Conservation (phyloP, 176 grass and related monocot genomes). For the Hsuehochloa calcarea region DNA sequence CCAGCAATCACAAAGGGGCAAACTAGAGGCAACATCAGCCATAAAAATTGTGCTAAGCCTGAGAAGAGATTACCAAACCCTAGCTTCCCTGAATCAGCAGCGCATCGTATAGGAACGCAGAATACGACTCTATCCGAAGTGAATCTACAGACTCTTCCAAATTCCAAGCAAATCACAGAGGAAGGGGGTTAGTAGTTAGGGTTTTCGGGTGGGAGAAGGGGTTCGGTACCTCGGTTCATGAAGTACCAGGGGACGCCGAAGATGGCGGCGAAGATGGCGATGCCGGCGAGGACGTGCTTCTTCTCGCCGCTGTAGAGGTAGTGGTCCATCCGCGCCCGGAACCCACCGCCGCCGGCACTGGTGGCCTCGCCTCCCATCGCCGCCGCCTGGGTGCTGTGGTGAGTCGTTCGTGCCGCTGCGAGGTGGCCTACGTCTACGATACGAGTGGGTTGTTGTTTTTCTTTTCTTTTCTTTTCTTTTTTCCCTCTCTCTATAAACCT, state of each 20-base stretch:
- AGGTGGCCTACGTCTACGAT: not conserved
- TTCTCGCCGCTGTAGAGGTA: conserved; percentile 86
- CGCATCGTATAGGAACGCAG: not conserved
- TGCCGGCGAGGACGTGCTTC: conserved; percentile 87
- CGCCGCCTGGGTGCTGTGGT: conserved; percentile 6
- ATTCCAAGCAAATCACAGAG: not conserved
- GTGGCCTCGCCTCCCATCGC: conserved; percentile 36
- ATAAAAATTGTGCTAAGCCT: not conserved
- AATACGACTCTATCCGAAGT: not conserved
- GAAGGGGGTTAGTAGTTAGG: not conserved
- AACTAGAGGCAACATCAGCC: not conserved
- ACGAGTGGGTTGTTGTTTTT: no score
- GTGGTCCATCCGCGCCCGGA: conserved; percentile 63
- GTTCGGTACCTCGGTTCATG: conserved; percentile 65
- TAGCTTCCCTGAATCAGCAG: not conserved
- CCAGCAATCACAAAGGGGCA: not conserved
- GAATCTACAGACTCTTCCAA: not conserved
- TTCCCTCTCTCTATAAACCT: no score
- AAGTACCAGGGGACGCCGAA: conserved; percentile 83
- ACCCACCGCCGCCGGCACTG: conserved; percentile 38
- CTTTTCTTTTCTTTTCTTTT: no score
- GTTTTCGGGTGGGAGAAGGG: not conserved
- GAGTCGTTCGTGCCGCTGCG: not conserved
- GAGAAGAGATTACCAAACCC: conserved; percentile 20
- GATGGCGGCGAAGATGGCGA: conserved; percentile 63